These are phyloP conservation scores for Apiospora saccharicola DNA, from an alignment of 2,329 filamentous ascomycete species.

Conservation along the genomic window DNA sequence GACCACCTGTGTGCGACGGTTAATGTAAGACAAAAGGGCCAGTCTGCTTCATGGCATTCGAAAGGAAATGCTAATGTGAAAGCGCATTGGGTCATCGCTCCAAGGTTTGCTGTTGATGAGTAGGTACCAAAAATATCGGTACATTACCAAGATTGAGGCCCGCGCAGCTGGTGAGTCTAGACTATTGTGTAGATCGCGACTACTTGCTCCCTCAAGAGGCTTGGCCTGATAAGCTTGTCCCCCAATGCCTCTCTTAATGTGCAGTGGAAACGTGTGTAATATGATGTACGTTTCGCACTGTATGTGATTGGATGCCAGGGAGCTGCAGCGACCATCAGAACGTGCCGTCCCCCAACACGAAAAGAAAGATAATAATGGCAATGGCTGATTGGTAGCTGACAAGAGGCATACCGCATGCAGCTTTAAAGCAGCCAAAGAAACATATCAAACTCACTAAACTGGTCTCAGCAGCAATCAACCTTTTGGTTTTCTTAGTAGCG, in stretches of 20 bases:
- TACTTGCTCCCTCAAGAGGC: not conserved
- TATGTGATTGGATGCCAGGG: not conserved
- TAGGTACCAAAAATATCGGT: not conserved
- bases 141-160: not conserved
- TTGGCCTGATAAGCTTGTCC: conserved; percentile 21
- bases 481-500: not conserved
- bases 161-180: not conserved
- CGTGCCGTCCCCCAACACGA: conserved; percentile 12
- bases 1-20: not conserved
- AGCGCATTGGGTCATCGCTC: not conserved
- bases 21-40: not conserved
- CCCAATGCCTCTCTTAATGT: not conserved
- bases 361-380: conserved; percentile 19
- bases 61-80: not conserved
- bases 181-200: not conserved
- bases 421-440: conserved; percentile 7
- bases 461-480: not conserved
- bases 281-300: not conserved
- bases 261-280: not conserved
- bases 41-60: not conserved
- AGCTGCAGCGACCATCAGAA: conserved; percentile 5
- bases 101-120: not conserved
- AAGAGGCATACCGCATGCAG: not conserved
- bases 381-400: conserved; percentile 6
- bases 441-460: not conserved